These are phyloP conservation scores for Raddia distichophylla DNA, from an alignment of 176 grass and related monocot genomes.

Conservation along the genomic window DNA sequence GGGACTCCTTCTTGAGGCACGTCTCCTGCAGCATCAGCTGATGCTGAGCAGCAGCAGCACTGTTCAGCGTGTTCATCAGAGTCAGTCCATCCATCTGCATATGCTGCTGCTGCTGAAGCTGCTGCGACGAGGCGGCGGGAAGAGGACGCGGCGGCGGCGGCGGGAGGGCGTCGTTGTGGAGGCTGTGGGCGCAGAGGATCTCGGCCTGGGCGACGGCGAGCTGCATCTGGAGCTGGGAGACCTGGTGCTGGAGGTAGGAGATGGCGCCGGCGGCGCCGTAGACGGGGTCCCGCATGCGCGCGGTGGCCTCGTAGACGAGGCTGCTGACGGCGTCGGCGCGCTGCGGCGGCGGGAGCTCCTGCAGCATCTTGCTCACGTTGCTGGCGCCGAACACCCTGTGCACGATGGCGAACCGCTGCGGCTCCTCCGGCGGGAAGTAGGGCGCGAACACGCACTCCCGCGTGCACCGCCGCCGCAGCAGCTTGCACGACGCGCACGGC, in stretches of 20 bases:
- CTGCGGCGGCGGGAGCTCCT: too few species aligned
- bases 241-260: constrained; percentile 52
- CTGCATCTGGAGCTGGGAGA: constrained; percentile 71
- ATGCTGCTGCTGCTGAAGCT: constrained; percentile 30
- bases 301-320: constrained; percentile 84
- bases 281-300: constrained; percentile 74
- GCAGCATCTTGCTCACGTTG: constrained; percentile 94
- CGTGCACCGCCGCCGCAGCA: constrained; percentile 62
- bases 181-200: constrained; percentile 41
- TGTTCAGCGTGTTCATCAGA: constrained; percentile 8
- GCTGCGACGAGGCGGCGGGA: background rate
- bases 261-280: constrained; percentile 85
- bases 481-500: constrained; percentile 40
- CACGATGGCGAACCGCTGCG: constrained; percentile 71
- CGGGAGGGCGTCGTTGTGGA: constrained; percentile 37
- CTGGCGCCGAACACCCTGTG: constrained; percentile 88
- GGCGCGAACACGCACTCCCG: constrained; percentile 80
- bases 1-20: constrained; percentile 63
- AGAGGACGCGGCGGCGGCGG: constrained; percentile 5
- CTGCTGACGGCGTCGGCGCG: constrained; percentile 74
- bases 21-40: constrained; percentile 51
- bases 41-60: background rate
- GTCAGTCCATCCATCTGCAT: background rate
- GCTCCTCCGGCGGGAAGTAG: constrained; percentile 69
- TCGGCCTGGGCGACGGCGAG: constrained; percentile 69